phyloP scores from a whole-genome alignment of 345 rosid species.

The Microcos paniculata region DNA sequence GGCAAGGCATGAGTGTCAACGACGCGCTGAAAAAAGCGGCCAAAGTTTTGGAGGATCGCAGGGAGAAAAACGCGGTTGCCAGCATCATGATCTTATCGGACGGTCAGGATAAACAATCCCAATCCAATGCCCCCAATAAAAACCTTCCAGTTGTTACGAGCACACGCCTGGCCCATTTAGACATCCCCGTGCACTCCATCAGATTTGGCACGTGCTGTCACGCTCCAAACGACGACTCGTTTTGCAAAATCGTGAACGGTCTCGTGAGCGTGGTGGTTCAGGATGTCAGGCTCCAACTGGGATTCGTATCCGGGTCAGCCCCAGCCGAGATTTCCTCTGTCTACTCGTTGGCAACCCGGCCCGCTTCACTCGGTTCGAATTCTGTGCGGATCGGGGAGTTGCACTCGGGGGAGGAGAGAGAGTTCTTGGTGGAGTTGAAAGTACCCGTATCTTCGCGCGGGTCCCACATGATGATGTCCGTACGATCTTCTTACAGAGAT shows the following conservation, averaged over 20 bases:
- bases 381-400: conserved; percentile 70
- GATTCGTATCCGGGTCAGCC: conserved; percentile 58
- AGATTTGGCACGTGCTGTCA: conserved; percentile 38
- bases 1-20: conserved; percentile 54
- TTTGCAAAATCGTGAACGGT: conserved; percentile 40
- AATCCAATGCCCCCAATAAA: conserved; percentile 23
- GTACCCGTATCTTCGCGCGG: conserved; percentile 44
- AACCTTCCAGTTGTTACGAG: conserved; percentile 40
- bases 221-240: conserved; percentile 44
- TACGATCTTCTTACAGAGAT: conserved; percentile 60
- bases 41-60: conserved; percentile 83
- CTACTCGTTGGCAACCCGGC: conserved; percentile 48
- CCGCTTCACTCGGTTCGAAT: conserved; percentile 49
- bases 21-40: conserved; percentile 90
- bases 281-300: conserved; percentile 65
- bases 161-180: conserved; percentile 54
- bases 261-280: conserved; percentile 54
- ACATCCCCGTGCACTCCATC: conserved; percentile 60
- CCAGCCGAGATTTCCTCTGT: conserved; percentile 65
- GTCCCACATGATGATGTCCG: conserved; percentile 60
- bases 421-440: conserved; percentile 63
- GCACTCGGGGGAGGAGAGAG: conserved; percentile 70
- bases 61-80: conserved; percentile 64
- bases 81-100: conserved; percentile 58
- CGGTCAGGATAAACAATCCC: conserved; percentile 47